Percentiles rank a stretch among this genome's conserved stretches.
phyloP scores from a whole-genome alignment of 1,284 basidiomycete species.

The Cystobasidium slooffiae region DNA sequence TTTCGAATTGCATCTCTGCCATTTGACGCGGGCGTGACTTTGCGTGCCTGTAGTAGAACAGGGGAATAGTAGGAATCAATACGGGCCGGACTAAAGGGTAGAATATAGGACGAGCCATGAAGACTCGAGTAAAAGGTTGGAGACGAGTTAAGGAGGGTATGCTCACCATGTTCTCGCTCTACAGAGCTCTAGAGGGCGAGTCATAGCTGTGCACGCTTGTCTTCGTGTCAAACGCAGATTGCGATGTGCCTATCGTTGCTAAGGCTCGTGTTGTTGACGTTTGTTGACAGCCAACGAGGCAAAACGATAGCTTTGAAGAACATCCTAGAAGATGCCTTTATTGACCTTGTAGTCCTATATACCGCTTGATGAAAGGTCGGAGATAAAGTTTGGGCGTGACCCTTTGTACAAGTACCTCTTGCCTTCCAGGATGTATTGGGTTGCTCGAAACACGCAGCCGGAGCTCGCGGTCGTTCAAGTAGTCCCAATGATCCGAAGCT shows the following conservation, averaged over 20 bases:
- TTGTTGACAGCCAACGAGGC: not conserved
- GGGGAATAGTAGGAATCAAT: not conserved
- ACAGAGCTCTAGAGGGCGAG: conserved; percentile 10
- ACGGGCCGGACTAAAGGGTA: not conserved
- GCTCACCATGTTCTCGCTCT: conserved; percentile 31
- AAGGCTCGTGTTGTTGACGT: no score
- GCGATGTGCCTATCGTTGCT: no score
- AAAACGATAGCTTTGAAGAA: not conserved
- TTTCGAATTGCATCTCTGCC: conserved; percentile 28
- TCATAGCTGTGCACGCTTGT: conserved; percentile 1
- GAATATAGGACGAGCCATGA: no score
- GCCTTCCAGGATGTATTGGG: not conserved
- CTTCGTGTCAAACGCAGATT: not conserved
- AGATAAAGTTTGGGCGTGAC: not conserved
- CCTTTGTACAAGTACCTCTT: conserved; percentile 7
- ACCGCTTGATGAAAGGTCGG: not conserved
- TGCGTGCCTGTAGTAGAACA: conserved; percentile 23
- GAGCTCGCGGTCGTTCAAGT: not conserved
- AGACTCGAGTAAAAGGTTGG: not conserved
- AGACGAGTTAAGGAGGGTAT: not conserved
- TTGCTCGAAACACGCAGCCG: not conserved
- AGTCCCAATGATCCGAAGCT: no score
- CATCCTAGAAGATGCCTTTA: not conserved
- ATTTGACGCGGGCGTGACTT: conserved; percentile 33
- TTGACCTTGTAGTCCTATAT: not conserved